These are phyloP conservation scores for Syzygium malaccense DNA, from an alignment of 441 rosid genomes.

Conservation along the genomic window DNA sequence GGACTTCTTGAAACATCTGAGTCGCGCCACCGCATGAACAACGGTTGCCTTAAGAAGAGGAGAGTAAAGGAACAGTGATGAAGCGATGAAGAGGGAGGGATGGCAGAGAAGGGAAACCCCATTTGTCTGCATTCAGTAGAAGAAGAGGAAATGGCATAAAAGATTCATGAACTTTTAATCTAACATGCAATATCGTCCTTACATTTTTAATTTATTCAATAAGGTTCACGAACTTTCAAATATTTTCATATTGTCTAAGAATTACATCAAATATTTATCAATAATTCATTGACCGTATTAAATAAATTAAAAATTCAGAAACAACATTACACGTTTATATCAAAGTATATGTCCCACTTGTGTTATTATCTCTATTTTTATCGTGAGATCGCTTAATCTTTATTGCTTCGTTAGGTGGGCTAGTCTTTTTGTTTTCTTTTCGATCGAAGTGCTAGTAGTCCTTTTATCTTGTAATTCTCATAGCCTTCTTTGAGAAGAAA, in stretches of 20 bases:
- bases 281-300: accelerated
- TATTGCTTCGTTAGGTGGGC: not conserved
- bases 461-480: not conserved
- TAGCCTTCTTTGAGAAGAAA: not conserved
- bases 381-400: not conserved
- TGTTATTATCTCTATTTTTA: not conserved
- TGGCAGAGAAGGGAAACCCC: not conserved
- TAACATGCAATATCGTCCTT: not conserved
- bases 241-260: no score
- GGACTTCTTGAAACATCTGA: not conserved
- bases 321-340: no score
- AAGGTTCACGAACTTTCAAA: not conserved
- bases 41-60: not conserved
- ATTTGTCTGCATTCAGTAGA: not conserved
- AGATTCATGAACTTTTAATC: not conserved
- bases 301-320: no score
- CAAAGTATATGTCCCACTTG: not conserved
- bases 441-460: not conserved
- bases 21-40: not conserved
- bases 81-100: not conserved
- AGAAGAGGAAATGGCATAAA: not conserved
- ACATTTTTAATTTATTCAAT: not conserved
- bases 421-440: not conserved
- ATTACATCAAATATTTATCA: no score
- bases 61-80: not conserved